These are phyloP conservation scores for Neckera pumila DNA, from an alignment of 225 moss, liverwort and hornwort genomes.

Conservation along the genomic window DNA sequence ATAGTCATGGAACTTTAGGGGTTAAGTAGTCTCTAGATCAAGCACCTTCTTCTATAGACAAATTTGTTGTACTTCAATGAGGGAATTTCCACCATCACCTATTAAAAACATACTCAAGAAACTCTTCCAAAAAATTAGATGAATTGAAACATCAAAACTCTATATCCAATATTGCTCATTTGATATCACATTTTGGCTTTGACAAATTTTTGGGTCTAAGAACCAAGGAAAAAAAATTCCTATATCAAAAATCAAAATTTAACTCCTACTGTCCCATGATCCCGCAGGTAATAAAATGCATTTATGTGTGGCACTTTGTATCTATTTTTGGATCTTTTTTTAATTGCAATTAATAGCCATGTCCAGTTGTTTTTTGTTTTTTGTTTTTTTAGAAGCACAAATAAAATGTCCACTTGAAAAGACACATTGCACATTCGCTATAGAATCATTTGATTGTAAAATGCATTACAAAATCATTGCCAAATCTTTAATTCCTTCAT, in stretches of 20 bases:
- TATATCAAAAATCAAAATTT: background rate
- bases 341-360: too few species aligned
- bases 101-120: background rate
- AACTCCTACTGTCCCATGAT: background rate
- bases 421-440: background rate
- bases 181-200: background rate
- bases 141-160: background rate
- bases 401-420: too few species aligned
- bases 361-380: too few species aligned
- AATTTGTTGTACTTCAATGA: background rate
- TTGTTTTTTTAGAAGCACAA: too few species aligned
- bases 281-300: fast-evolving
- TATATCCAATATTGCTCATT: background rate
- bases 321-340: too few species aligned
- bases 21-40: background rate
- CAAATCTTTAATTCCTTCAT: background rate
- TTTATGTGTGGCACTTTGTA: too few species aligned
- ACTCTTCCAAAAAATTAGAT: background rate
- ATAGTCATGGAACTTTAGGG: too few species aligned
- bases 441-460: background rate
- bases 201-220: background rate
- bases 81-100: background rate
- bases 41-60: background rate
- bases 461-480: background rate
- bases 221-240: too few species aligned